Conservation (phyloP, 2,329 filamentous ascomycete genomes). For the Acrocalymma vagum region DNA sequence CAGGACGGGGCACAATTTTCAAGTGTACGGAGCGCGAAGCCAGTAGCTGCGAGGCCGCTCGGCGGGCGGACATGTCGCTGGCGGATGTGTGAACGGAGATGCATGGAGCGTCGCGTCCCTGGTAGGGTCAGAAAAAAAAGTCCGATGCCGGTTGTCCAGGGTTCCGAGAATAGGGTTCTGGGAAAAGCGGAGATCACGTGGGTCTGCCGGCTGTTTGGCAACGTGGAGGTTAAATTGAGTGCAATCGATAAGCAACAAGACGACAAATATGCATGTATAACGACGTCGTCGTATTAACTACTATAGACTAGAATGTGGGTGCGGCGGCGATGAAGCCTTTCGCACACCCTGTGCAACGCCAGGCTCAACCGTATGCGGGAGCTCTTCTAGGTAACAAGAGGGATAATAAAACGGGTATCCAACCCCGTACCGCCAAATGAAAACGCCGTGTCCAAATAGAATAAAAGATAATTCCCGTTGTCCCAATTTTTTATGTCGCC, state of each 20-base stretch:
- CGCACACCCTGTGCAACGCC: conserved; percentile 23
- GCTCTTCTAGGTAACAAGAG: conserved; percentile 20
- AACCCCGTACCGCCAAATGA: too few relatives aligned
- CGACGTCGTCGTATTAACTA: conserved; percentile 18
- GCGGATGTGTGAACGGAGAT: conserved; percentile 1
- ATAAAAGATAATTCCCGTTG: conserved; percentile 1
- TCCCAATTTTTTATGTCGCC: conserved; percentile 7
- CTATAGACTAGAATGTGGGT: conserved; percentile 20
- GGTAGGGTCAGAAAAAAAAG: conserved; percentile 13
- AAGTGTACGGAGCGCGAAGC: conserved; percentile 56
- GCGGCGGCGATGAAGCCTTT: conserved; percentile 22
- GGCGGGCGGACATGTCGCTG: conserved; percentile 37
- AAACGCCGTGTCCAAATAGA: background rate
- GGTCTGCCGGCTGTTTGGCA: conserved; percentile 6
- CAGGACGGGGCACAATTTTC: conserved; percentile 55
- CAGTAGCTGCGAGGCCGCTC: conserved; percentile 32
- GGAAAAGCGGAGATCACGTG: conserved; percentile 27
- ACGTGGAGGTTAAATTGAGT: background rate
- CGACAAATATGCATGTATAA: background rate
- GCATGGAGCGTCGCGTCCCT: conserved; percentile 1
- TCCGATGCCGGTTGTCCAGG: conserved; percentile 27
- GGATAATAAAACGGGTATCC: background rate
- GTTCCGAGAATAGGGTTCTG: conserved; percentile 26
- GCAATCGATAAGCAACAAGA: conserved; percentile 4
- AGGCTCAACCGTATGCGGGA: conserved; percentile 48